phyloP scores from a whole-genome alignment of 2,329 filamentous ascomycete genomes.

The Geosmithia putterillii region DNA sequence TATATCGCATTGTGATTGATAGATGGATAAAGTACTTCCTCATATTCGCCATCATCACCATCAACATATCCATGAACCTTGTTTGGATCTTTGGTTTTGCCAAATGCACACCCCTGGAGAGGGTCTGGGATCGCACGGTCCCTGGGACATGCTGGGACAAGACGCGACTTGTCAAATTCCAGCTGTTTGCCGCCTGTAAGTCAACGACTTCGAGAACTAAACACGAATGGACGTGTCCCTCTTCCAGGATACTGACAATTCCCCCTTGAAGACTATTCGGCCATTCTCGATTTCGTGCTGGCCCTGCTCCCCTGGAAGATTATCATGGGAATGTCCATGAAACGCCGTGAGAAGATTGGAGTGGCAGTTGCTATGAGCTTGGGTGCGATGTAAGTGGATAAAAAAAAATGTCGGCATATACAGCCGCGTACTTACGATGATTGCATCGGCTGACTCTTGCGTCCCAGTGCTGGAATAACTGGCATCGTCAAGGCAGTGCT shows the following conservation, averaged over 20 bases:
- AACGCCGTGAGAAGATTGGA: conserved; percentile 17
- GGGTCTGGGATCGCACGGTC: conserved; percentile 11
- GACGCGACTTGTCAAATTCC: conserved; percentile 11
- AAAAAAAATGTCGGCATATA: not conserved
- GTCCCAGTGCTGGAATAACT: conserved; percentile 14
- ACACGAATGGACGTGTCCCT: not conserved
- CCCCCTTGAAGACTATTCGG: conserved; percentile 16
- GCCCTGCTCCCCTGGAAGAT: conserved; percentile 20
- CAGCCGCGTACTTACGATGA: too few relatives aligned
- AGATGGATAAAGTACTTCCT: conserved; percentile 14
- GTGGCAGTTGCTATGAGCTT: conserved; percentile 22
- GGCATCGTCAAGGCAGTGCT: conserved; percentile 20
- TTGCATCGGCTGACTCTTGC: not conserved
- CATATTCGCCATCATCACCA: conserved; percentile 17
- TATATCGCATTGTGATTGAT: conserved; percentile 16
- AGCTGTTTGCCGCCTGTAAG: conserved; percentile 19
- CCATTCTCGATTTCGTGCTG: conserved; percentile 18
- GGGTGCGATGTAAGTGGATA: conserved; percentile 17
- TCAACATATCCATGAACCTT: conserved; percentile 19
- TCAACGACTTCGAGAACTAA: accelerated
- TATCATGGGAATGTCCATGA: conserved; percentile 17
- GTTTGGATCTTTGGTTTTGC: conserved; percentile 19
- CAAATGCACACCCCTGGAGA: conserved; percentile 16
- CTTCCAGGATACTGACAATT: not conserved
- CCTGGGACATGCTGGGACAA: conserved; percentile 17